Percentiles rank a stretch among this genome's conserved stretches.
Conservation (phyloP, 2,329 filamentous ascomycete genomes). For the Exophiala calicioides region DNA sequence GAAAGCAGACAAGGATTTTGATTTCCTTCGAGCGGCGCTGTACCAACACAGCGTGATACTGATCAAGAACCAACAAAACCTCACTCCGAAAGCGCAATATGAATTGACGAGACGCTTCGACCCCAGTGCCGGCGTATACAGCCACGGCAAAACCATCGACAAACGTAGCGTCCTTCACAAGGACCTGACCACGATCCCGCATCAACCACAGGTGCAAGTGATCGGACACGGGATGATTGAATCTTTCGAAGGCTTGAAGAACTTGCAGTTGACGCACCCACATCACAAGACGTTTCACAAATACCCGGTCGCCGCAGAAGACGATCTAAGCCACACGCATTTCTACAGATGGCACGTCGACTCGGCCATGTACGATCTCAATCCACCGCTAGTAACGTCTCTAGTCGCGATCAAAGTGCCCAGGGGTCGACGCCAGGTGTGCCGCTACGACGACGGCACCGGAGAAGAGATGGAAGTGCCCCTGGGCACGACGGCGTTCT, state of each 20-base stretch:
- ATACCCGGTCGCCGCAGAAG: conserved; percentile 38
- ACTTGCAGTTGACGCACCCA: conserved; percentile 43
- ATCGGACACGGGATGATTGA: conserved; percentile 41
- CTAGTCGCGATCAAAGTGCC: conserved; percentile 45
- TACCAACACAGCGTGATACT: conserved; percentile 49
- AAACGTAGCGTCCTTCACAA: conserved; percentile 44
- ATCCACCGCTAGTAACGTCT: conserved; percentile 48
- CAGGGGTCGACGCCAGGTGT: conserved; percentile 38
- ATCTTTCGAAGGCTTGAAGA: conserved; percentile 38
- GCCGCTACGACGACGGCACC: conserved; percentile 48
- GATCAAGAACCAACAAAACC: conserved; percentile 46
- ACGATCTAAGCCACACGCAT: conserved; percentile 44
- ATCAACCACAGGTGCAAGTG: no score
- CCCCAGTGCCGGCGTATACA: conserved; percentile 45
- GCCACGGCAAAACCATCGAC: conserved; percentile 47
- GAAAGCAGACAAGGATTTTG: no score
- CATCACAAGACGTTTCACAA: no score
- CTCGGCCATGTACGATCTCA: conserved; percentile 45
- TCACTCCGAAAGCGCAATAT: conserved; percentile 48
- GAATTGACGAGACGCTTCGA: conserved; percentile 49
- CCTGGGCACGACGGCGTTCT: conserved; percentile 48
- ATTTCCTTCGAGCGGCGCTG: no score
- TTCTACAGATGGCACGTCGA: conserved; percentile 54
- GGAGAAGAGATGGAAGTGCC: conserved; percentile 46
- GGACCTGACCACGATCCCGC: no score